Evolutionary conservation across 2,329 filamentous ascomycete species (phyloP), one percentile per base, ranked within the genome.

Genomic region (Pyricularia sp.): DNA sequence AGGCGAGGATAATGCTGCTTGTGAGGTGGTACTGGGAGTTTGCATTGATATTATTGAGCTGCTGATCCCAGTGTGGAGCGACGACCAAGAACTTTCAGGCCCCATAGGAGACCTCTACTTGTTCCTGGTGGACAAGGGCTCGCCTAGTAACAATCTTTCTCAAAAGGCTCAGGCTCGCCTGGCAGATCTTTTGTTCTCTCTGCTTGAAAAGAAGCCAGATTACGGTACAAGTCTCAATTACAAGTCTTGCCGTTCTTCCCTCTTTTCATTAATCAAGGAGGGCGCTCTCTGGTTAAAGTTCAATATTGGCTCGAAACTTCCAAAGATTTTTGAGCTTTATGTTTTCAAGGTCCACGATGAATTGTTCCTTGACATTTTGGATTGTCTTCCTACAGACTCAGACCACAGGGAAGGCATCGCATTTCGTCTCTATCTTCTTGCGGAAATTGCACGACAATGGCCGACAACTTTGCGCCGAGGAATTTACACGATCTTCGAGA

Each of bases 401-500:
- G 84, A 86, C 35, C 88, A 87, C 74, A 76, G 82, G 13, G 93
- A 97, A 74, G 93, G 92, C 0, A 93, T 97, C 69, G 90, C 91
- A 0, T 84, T 96, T 68, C 87, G 94, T 6, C 78, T 97, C 2
- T 84, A 90, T 67, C 84, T 91, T 9, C 78, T 97, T 12, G 85
- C 89, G 1, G 86, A 86, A 65, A 78, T 99, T 66, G 94, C 90
- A 28, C 90, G 91, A 33, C 78, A 81, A 63, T 97, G 93, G 90
- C 87, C 91, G 66, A 96, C 93, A 0, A 80, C 97, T 24, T 81
- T 97, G 59, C 88, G 93, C 63, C 86, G 89, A 68, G 92, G 91
- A 68, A 89, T 96, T 22, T 99, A 97, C 73, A 89, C 94, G 73
- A 92, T 97, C 26, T 96, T 97, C 70, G 94, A 97, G 73, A 91